Evolutionary conservation across 208 protist genomes (phyloP).

Genomic region (Leishmania amazonensis): DNA sequence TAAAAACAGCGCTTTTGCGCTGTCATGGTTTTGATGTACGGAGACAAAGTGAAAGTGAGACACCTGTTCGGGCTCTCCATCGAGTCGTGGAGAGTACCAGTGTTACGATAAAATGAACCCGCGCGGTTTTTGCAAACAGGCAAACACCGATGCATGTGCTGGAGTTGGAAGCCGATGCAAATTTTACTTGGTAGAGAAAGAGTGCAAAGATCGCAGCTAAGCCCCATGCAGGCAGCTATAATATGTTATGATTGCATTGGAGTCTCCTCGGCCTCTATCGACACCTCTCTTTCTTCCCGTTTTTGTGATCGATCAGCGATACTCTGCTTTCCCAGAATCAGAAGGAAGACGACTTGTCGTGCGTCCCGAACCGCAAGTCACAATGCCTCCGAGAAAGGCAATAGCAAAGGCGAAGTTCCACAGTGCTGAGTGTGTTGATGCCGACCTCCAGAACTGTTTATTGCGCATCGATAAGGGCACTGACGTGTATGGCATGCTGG

Average conservation of each 20-base stretch:
- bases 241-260: background rate
- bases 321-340: background rate
- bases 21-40: background rate
- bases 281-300: background rate
- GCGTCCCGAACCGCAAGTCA: background rate
- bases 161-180: background rate
- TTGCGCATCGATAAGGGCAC: conserved; percentile 30
- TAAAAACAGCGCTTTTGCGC: conserved; percentile 5
- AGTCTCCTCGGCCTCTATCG: background rate
- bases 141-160: background rate
- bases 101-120: background rate
- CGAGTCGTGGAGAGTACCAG: background rate
- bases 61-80: background rate
- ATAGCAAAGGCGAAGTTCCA: conserved; percentile 23
- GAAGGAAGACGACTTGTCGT: background rate
- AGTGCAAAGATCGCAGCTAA: background rate
- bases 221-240: background rate
- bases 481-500: conserved; percentile 28
- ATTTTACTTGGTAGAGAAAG: background rate
- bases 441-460: conserved; percentile 29
- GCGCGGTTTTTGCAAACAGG: background rate
- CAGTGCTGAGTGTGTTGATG: conserved; percentile 18
- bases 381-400: conserved; percentile 19
- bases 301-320: background rate
- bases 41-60: background rate